Evolutionary conservation across 179 eudicot species (phyloP), one percentile per base, ranked within the genome.

Genomic region (Carnegiea gigantea): DNA sequence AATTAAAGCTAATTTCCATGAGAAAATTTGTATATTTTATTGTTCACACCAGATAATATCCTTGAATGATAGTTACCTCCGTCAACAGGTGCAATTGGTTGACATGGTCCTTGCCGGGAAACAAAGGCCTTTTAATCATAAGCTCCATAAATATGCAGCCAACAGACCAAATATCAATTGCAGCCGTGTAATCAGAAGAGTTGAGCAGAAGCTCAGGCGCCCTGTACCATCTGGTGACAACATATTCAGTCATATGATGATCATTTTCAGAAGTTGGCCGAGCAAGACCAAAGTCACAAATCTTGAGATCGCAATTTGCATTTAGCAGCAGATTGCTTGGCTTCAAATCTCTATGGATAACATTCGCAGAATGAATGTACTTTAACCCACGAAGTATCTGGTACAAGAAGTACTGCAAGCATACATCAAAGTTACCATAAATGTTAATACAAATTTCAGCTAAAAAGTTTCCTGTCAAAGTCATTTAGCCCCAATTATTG

Each of bases 111-210:
- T 80, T 91, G 67, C 98, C 98, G 0, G 96, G 85, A 85, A 93
- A 90, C 81, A 93, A 82, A 80, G 97, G 97, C 85, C 85, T 89
- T 71, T 89, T 85, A 77, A 87, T 95, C 94, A 93, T 90, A 46
- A 95, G 92, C 85, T 93, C 98, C 97, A 95, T 92, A 85, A 79
- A 95, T 78, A 95, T 93, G 86, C 98, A 95, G 67, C 97, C 97
- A 44, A 93, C 93, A 36, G 97, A 93, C 97, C 97, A 93, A 9
- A 93, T 88, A 82, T 93, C 95, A 26, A 92, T 90, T 36, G 93
- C 91, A 65, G 92, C 92, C 9, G 92, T 93, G 78, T 93, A 93
- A 60, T 93, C 96, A 38, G 97, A 93, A 65, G 97, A 95, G 81
- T 91, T 93, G 74, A 95, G 84, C 88, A 93, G 80, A 77, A 95